Evolutionary conservation across 2,329 filamentous ascomycete genomes (phyloP), one percentile per base, ranked within the genome.

Genomic region (Clonostachys solani): DNA sequence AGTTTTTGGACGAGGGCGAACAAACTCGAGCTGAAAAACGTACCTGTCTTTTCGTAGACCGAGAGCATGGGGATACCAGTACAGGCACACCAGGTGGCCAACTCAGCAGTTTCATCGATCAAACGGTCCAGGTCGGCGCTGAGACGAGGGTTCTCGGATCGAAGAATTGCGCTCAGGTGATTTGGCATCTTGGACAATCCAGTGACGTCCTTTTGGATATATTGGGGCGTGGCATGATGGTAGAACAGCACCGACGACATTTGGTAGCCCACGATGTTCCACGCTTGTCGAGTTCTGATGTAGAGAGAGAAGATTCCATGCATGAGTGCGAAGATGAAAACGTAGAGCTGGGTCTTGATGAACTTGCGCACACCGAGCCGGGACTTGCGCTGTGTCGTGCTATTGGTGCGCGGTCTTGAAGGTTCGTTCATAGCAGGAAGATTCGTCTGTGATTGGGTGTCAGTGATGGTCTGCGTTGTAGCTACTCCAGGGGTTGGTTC

Each of bases 171-270:
- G 61, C 91, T 96, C 44, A 99, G 66, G 62, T 99, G 94, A 54
- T 87, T 81, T 3, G 94, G 94, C 50, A 95, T 68, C 57, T 86
- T 83, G 49, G 75, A 78, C 48, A 99, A 68, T 10, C 78, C 77
- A 63, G 83, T 83, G 23, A 97, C 86, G 69, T 99, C 94, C 59
- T 87, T 85, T 60, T 86, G 84, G 56, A 99, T 96, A 61, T 96
- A 83, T 62, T 95, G 89, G 8, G 94, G 94, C 1, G 92, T 95
- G 45, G 89, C 88, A 67, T 99, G 94, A 70, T 99, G 95, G 71
- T 99, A 94, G 65, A 92, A 92, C 47, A 95, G 75, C 51, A 97
- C 80, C 10, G 89, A 88, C 46, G 90, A 81, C 53, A 92, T 72
- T 50, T 88, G 84, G 63, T 94, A 87, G 55, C 83, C 75, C 44